phyloP scores from a whole-genome alignment of 768 basidiomycete genomes.

The Lyophyllum semitale region DNA sequence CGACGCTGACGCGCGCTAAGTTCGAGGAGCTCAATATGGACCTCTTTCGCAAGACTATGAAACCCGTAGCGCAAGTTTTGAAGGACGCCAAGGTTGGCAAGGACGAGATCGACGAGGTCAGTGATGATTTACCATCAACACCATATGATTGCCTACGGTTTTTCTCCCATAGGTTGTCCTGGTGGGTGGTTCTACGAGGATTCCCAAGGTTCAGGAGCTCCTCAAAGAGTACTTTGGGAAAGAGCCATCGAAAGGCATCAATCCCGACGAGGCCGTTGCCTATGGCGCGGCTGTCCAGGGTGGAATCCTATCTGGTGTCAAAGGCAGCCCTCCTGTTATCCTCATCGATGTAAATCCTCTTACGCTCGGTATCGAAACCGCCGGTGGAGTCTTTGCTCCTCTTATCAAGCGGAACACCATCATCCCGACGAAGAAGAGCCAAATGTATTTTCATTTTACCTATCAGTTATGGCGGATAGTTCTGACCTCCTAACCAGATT shows the following conservation, averaged over 20 bases:
- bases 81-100: constrained; percentile 81
- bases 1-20: constrained; percentile 79
- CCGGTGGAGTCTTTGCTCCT: constrained; percentile 62
- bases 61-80: constrained; percentile 81
- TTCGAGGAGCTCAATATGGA: constrained; percentile 87
- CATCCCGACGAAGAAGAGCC: constrained; percentile 53
- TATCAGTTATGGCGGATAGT: not conserved
- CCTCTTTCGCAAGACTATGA: constrained; percentile 83
- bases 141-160: not conserved
- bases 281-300: constrained; percentile 75
- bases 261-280: constrained; percentile 76
- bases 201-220: constrained; percentile 69
- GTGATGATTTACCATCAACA: constrained; percentile 3
- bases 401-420: constrained; percentile 50
- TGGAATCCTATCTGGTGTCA: constrained; percentile 62
- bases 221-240: constrained; percentile 70
- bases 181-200: constrained; percentile 70
- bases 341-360: constrained; percentile 62
- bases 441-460: constrained; percentile 30
- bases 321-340: constrained; percentile 51
- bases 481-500: constrained; percentile 40
- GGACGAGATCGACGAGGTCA: constrained; percentile 71
- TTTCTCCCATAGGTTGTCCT: constrained; percentile 37
- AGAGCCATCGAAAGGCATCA: constrained; percentile 66
- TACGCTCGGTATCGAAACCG: constrained; percentile 64